A percentile compares a stretch with the other conserved stretches of the same genome.
Evolutionary conservation across 768 basidiomycete species (phyloP).

Genomic region (Asterophora lycoperdoides): DNA sequence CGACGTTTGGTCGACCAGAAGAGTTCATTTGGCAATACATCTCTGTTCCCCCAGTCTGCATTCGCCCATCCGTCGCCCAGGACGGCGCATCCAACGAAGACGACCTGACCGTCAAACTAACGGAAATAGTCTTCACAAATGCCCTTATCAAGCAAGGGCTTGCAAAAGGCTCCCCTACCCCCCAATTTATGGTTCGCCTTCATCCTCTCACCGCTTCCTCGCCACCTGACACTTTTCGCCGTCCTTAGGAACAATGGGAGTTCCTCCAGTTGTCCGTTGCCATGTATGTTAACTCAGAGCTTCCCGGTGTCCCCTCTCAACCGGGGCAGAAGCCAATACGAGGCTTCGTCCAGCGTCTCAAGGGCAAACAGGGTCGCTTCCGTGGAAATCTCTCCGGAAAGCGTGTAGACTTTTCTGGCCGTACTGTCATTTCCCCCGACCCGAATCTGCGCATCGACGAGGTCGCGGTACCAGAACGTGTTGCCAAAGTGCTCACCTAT

Average conservation of each 20-base stretch:
- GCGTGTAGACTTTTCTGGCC: constrained; percentile 96
- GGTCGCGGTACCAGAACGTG: constrained; percentile 94
- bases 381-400: constrained; percentile 98
- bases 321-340: constrained; percentile 92
- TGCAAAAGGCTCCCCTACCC: constrained; percentile 80
- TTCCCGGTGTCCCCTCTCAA: constrained; percentile 87
- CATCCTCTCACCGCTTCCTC: neutral
- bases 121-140: constrained; percentile 95
- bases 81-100: constrained; percentile 99
- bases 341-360: constrained; percentile 95
- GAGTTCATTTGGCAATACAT: constrained; percentile 99
- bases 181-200: constrained; percentile 77
- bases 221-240: constrained; percentile 1
- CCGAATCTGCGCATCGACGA: constrained; percentile 99
- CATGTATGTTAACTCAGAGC: constrained; percentile 97
- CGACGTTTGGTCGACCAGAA: constrained; percentile 87
- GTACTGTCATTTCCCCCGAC: constrained; percentile 98
- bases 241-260: constrained; percentile 91
- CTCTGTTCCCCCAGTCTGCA: constrained; percentile 96
- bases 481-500: constrained; percentile 93
- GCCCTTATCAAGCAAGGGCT: constrained; percentile 89
- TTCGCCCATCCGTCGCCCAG: constrained; percentile 94
- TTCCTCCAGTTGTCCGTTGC: constrained; percentile 92
- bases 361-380: constrained; percentile 99
- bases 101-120: constrained; percentile 94